A percentile compares a stretch with the other conserved stretches of the same genome.
These are phyloP conservation scores for Komagataella pseudopastoris DNA, from an alignment of 805 yeast species.

Conservation along the genomic window DNA sequence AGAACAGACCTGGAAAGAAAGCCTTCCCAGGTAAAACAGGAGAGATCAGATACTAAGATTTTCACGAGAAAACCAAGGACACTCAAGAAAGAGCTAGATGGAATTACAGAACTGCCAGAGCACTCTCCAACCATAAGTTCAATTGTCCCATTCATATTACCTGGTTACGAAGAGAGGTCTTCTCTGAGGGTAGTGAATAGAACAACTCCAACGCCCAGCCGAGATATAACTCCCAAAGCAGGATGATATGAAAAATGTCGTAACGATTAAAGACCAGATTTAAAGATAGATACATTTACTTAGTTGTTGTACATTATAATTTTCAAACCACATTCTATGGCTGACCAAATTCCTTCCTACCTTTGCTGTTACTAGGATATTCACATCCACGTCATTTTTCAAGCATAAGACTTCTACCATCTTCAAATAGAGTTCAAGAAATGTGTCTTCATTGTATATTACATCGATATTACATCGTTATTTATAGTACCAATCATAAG, in stretches of 20 bases:
- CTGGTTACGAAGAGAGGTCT: slow-evolving; percentile 13
- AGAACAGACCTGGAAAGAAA: neutral
- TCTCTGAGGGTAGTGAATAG: slow-evolving; percentile 9
- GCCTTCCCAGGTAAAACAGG: slow-evolving; percentile 1
- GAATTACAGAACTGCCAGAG: neutral
- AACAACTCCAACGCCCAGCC: neutral
- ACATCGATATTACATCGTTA: neutral
- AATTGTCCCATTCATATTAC: slow-evolving; percentile 12
- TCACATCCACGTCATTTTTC: no score
- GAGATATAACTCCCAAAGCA: neutral
- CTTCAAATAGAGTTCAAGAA: neutral
- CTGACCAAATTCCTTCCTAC: no score
- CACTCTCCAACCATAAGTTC: neutral
- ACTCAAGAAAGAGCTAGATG: slow-evolving; percentile 1
- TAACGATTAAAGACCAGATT: no score
- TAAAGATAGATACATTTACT: no score
- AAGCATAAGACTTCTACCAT: no score
- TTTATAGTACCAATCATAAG: no score
- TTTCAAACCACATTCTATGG: no score
- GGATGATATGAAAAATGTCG: neutral
- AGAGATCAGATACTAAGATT: slow-evolving; percentile 10
- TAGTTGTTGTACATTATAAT: no score
- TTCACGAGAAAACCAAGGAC: slow-evolving; percentile 13
- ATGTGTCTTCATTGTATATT: neutral
- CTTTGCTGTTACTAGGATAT: no score